A percentile compares a stretch with the other conserved stretches of the same genome.
These are phyloP conservation scores for Candida glucosophila DNA, from an alignment of 1,139 yeast species.

Conservation along the genomic window DNA sequence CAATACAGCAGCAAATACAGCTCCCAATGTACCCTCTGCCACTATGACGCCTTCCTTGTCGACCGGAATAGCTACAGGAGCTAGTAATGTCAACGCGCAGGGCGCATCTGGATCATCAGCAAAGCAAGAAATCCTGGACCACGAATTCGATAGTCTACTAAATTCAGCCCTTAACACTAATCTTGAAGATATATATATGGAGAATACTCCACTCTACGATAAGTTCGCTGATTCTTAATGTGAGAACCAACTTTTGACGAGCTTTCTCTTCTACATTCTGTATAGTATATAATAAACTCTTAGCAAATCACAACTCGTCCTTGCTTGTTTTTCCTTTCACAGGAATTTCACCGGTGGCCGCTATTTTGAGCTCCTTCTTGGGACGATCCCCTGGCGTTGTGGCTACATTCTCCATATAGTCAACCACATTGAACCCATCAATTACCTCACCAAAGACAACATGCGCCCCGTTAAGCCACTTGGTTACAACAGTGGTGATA, in stretches of 20 bases:
- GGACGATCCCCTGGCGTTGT: constrained; percentile 47
- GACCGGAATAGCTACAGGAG: constrained; percentile 9
- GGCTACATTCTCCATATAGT: constrained; percentile 44
- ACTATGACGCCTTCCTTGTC: constrained; percentile 12
- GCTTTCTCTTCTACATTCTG: no score
- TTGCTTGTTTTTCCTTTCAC: constrained; percentile 13
- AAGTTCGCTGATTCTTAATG: no score
- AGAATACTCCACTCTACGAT: constrained; percentile 32
- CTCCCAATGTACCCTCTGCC: constrained; percentile 5
- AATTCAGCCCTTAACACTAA: constrained; percentile 17
- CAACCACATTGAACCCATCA: constrained; percentile 58
- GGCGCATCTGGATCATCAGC: constrained; percentile 6
- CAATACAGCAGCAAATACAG: constrained; percentile 7
- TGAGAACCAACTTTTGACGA: no score
- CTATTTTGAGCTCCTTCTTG: constrained; percentile 39
- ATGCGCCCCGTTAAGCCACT: constrained; percentile 61
- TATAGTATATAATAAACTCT: no score
- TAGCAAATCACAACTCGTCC: constrained; percentile 8
- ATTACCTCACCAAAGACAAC: constrained; percentile 78
- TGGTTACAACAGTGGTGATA: constrained; percentile 53
- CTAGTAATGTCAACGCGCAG: constrained; percentile 4
- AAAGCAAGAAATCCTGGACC: constrained; percentile 18
- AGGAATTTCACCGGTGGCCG: constrained; percentile 37
- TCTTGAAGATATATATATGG: constrained; percentile 18
- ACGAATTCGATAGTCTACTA: constrained; percentile 25